Evolutionary conservation across 495 filamentous ascomycete species (phyloP).

Genomic region (Neurospora sp.): DNA sequence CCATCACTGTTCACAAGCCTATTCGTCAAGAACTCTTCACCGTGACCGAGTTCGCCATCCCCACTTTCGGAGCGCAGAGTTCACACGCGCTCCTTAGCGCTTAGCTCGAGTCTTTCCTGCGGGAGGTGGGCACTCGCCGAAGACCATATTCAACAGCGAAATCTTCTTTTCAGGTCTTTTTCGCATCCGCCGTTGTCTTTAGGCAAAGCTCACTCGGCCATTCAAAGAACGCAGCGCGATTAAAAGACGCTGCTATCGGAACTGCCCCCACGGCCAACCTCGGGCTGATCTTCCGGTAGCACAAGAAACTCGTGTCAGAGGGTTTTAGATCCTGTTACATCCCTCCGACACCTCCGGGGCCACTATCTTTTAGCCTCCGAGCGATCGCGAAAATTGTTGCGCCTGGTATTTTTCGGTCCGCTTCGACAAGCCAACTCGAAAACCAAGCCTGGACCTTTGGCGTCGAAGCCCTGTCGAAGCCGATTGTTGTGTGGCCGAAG

Average conservation of each 20-base stretch:
- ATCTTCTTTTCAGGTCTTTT: neutral
- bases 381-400: neutral
- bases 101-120: constrained; percentile 1
- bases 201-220: neutral
- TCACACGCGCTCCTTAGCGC: constrained; percentile 4
- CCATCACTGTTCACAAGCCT: constrained; percentile 10
- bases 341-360: neutral
- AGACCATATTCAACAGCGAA: neutral
- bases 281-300: constrained; percentile 1
- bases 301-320: constrained; percentile 6
- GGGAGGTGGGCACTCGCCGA: neutral
- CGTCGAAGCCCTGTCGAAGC: constrained; percentile 16
- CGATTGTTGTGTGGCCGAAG: constrained; percentile 22
- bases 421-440: neutral
- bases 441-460: neutral
- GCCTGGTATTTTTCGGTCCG: constrained; percentile 3
- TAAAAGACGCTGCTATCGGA: neutral
- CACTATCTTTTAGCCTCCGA: neutral
- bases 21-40: constrained; percentile 17
- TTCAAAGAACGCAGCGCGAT: neutral
- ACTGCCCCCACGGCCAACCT: neutral
- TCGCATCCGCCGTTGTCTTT: constrained; percentile 3
- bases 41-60: constrained; percentile 16
- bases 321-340: neutral
- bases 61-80: constrained; percentile 19